A percentile compares a stretch with the other conserved stretches of the same genome.
Conservation (phyloP, 495 filamentous ascomycete genomes). For the Penicillium goetzii region DNA sequence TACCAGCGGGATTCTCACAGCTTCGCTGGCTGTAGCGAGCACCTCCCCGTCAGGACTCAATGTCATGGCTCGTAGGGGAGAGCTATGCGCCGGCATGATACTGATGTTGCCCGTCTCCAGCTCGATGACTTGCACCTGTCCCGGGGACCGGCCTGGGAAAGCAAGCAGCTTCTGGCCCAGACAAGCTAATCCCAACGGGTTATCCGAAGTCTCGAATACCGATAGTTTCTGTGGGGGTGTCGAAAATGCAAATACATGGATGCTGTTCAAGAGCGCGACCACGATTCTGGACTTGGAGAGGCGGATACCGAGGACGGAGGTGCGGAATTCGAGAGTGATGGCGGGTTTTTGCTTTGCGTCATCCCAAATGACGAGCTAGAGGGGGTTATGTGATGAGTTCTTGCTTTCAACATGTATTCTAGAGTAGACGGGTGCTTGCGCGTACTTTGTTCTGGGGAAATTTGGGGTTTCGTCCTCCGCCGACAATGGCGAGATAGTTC, state of each 20-base stretch:
- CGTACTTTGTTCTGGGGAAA: conserved; percentile 84
- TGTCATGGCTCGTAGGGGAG: conserved; percentile 75
- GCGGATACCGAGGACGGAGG: conserved; percentile 76
- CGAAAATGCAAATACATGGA: conserved; percentile 83
- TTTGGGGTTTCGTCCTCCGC: conserved; percentile 84
- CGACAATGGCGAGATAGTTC: conserved; percentile 87
- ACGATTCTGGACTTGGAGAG: conserved; percentile 79
- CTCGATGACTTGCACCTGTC: conserved; percentile 92
- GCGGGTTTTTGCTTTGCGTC: conserved; percentile 76
- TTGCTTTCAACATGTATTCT: neutral
- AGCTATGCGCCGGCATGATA: conserved; percentile 90
- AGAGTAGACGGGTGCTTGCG: neutral
- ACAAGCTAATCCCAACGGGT: conserved; percentile 79
- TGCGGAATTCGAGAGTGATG: conserved; percentile 73
- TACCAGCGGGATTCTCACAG: conserved; percentile 47
- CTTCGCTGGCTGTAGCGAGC: conserved; percentile 89
- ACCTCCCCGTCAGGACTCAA: conserved; percentile 80
- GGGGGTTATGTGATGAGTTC: conserved; percentile 11
- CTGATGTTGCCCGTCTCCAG: conserved; percentile 80
- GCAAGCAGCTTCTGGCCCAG: conserved; percentile 71
- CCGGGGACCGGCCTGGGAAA: conserved; percentile 81
- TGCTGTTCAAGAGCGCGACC: conserved; percentile 78
- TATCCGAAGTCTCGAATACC: conserved; percentile 85
- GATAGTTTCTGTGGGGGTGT: conserved; percentile 72
- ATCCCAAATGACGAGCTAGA: conserved; percentile 87